phyloP scores from a whole-genome alignment of 169 alveolate genomes.

The Miamiensis avidus region DNA sequence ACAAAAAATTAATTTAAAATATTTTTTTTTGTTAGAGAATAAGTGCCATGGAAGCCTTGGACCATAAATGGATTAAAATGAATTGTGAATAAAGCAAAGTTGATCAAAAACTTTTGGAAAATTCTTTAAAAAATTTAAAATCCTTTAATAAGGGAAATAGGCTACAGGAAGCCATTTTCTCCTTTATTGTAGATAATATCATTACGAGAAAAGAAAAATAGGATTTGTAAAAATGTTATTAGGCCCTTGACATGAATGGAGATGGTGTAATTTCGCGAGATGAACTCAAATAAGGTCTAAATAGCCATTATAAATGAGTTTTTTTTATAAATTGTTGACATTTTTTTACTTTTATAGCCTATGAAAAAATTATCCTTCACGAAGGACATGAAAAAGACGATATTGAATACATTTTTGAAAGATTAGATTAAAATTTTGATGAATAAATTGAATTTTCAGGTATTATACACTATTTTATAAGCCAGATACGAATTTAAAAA shows the following conservation, averaged over 20 bases:
- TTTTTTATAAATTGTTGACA: no score
- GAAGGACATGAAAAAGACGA: not conserved
- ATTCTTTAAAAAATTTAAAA: constrained; percentile 21
- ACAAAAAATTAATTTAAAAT: no score
- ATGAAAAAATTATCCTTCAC: not conserved
- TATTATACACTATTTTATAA: not conserved
- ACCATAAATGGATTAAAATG: constrained; percentile 86
- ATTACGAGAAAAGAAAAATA: constrained; percentile 40
- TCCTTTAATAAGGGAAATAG: constrained; percentile 59
- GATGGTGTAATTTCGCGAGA: constrained; percentile 72
- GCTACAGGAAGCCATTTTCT: constrained; percentile 57
- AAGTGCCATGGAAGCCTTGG: constrained; percentile 81
- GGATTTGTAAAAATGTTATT: constrained; percentile 12
- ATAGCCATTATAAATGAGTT: not conserved
- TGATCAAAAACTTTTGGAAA: constrained; percentile 17
- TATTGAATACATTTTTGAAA: not conserved
- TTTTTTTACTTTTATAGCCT: not conserved
- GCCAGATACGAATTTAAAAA: not conserved
- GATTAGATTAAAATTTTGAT: not conserved
- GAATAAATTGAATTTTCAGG: not conserved
- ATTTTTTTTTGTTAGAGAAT: no score
- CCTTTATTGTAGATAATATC: constrained; percentile 65
- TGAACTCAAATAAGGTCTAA: constrained; percentile 66
- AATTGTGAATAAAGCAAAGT: constrained; percentile 15
- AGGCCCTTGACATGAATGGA: constrained; percentile 62